Base-by-base conservation (phyloP, 768 basidiomycete genomes). In the Leucocoprinus leucothites region DNA sequence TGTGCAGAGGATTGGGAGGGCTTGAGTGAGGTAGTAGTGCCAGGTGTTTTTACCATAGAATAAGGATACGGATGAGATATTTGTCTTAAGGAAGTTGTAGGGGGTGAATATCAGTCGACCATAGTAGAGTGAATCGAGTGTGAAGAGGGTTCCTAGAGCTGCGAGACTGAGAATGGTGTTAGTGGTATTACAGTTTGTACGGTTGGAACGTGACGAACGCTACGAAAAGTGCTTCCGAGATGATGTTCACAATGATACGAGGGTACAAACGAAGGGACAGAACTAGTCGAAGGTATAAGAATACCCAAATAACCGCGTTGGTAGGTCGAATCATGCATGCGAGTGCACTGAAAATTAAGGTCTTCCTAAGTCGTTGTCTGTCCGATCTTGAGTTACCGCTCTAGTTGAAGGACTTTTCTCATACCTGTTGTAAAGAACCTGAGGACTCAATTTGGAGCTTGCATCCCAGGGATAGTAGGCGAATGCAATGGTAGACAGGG, bases 21-120 rank as follows among this genome's bases (percentile, higher is more conserved):
- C 94, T 69, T 98, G 95, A 0, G 81, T 79, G 38, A 97, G 57
- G 65, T 99, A 98, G 66, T 91, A 98, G 64, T 97, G 91, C 85
- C 86, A 91, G 4, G 89, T 71, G 61, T 82, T 92, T 2, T 79
- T 72, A 18, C 97, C 97, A 65, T 98, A 99, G 71, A 97, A 97
- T n/a, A 87, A 73, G 0, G 97, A 96, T 31, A 98, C 82, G 2
- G 82, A 77, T 3, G 94, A 87, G 11, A 94, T 68, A 65, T 99
- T 99, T 46, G 87, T 85, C 22, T 77, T 69, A 24, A 96, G 65
- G 69, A 99, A 99, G 62, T 91, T 92, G 38, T 89, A 66, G 1
- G 89, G 81, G 0, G 94, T 94, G 60, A 93, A 74, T 2, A 84
- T 88, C 0, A 78, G 75, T 57, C 68, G 73, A 9, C 79, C 75